phyloP scores from a whole-genome alignment of 768 basidiomycete genomes.

The Rossbeevera mucosa region DNA sequence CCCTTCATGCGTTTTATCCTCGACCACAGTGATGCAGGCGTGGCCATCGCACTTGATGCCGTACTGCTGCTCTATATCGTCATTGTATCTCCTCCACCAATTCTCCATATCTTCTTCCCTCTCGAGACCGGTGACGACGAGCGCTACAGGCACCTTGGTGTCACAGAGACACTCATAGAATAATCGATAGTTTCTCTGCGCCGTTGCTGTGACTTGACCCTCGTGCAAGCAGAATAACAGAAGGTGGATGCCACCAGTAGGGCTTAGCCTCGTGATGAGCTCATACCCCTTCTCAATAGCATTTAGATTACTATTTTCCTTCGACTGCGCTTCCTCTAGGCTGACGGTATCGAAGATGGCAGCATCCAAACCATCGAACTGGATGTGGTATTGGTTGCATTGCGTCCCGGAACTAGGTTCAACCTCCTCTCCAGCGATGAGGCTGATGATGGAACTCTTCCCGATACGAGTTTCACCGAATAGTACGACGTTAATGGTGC shows the following conservation, averaged over 20 bases:
- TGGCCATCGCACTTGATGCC: conserved; percentile 28
- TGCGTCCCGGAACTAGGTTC: too few relatives aligned
- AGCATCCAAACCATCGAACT: conserved; percentile 19
- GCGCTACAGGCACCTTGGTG: conserved; percentile 34
- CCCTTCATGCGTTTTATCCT: conserved; percentile 17
- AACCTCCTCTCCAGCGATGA: too few relatives aligned
- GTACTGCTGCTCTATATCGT: conserved; percentile 16
- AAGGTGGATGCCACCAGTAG: conserved; percentile 36
- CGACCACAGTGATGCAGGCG: conserved; percentile 30
- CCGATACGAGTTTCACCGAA: conserved; percentile 41
- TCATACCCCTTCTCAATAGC: conserved; percentile 28
- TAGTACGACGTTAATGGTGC: conserved; percentile 33
- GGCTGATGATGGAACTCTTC: conserved; percentile 30
- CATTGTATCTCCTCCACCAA: conserved; percentile 33
- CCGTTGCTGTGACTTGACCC: conserved; percentile 33
- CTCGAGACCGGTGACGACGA: conserved; percentile 42
- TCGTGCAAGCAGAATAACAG: conserved; percentile 41
- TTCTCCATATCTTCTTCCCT: conserved; percentile 28
- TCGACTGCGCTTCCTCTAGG: conserved; percentile 30
- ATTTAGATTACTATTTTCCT: conserved; percentile 24
- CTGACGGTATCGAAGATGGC: conserved; percentile 34
- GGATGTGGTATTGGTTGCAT: conserved; percentile 26
- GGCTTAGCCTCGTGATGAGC: conserved; percentile 31
- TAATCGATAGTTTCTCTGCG: conserved; percentile 37
- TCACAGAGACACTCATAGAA: conserved; percentile 39